Evolutionary conservation across 2,329 filamentous ascomycete genomes (phyloP).

Genomic region (Fusarium cyanostomum): DNA sequence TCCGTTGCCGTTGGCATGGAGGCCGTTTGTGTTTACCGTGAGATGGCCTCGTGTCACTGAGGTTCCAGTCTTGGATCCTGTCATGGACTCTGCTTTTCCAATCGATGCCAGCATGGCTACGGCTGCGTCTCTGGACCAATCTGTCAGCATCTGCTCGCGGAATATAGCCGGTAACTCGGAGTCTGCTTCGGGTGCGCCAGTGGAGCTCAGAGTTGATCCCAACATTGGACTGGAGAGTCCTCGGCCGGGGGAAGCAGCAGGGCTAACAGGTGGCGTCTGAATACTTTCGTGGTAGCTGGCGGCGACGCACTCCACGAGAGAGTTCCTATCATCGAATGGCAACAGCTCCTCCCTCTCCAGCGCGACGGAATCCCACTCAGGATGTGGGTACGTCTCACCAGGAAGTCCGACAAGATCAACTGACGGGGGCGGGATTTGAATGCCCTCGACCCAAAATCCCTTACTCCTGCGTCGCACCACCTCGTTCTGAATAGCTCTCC

Average conservation of each 20-base stretch:
- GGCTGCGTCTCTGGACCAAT: conserved; percentile 82
- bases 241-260: conserved; percentile 74
- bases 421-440: conserved; percentile 74
- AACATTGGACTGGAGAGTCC: conserved; percentile 70
- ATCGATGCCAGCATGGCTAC: conserved; percentile 74
- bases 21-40: conserved; percentile 59
- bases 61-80: conserved; percentile 75
- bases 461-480: conserved; percentile 77
- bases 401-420: conserved; percentile 69
- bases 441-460: conserved; percentile 79
- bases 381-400: conserved; percentile 55
- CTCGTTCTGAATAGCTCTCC: conserved; percentile 77
- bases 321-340: conserved; percentile 78
- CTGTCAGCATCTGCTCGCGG: conserved; percentile 77
- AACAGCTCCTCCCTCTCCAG: conserved; percentile 72
- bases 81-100: conserved; percentile 78
- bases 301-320: conserved; percentile 79
- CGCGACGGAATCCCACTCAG: conserved; percentile 59
- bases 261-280: conserved; percentile 73
- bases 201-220: conserved; percentile 56
- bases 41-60: conserved; percentile 65
- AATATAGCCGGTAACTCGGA: conserved; percentile 72
- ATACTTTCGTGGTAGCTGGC: conserved; percentile 72
- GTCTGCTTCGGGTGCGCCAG: conserved; percentile 51
- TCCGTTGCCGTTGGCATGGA: conserved; percentile 52